Evolutionary conservation across 371 early-diverging fungal species (phyloP), one percentile per base, ranked within the genome.

Genomic region (Spraguea lophii): DNA sequence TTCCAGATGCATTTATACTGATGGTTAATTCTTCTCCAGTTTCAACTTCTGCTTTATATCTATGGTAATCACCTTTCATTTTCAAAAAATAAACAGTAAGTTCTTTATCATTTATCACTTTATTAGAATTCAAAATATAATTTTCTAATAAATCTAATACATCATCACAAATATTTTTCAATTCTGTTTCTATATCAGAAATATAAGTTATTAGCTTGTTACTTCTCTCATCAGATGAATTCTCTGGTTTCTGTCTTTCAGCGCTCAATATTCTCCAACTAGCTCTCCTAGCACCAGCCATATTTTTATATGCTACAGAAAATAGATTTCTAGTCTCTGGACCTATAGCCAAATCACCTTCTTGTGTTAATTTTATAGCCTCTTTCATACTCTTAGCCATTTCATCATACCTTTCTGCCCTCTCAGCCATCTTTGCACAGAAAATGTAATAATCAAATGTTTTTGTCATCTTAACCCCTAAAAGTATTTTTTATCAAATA

Each of bases 11-110:
- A 46, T 81, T 78, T 4, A 85, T 80, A 47, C 87, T 78, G 6
- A 79, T 52, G n/a, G 51, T 78, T 64, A 89, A 81, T 62, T 77
- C 75, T 39, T 83, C 84, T 39, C 80, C 83, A 35, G 76, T 70
- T 59, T 82, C 76, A 70, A 93, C 89, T 75, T 97, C 97, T 55
- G 97, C 93, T 52, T 92, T 80, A 73, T 97, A 97, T 65, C 97
- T 83, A 77, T 85, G 84, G 77, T 97, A 97, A 72, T 97, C 97
- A 52, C 93, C 97, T 80, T 86, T 92, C 97, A 95, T 93, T 80
- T 95, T 93, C 76, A 84, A 81, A 76, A 92, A 93, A 72, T 93
- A 93, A 52, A 93, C 91, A 75, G 81, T 83, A 67, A 88, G 84
- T 76, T 91, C 89, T 63, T 83, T 84, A 62, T 80, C 77, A 52